Evolutionary conservation across 2,329 filamentous ascomycete genomes (phyloP).

Genomic region (Alternaria hordeiaustralica): DNA sequence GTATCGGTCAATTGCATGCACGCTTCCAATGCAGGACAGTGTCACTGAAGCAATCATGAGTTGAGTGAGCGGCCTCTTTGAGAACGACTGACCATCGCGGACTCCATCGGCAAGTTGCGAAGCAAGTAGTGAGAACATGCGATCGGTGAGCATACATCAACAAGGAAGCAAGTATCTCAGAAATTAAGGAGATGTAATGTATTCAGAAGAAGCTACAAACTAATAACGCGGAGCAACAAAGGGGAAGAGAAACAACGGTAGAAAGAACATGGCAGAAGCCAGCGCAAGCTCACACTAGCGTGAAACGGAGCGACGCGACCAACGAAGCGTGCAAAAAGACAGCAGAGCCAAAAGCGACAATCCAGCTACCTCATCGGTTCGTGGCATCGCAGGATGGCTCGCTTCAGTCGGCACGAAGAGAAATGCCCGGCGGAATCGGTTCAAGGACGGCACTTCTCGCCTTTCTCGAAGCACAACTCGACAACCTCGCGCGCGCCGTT

Average conservation of each 20-base stretch:
- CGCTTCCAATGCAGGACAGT: background rate
- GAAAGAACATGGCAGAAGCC: background rate
- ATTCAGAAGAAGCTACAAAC: background rate
- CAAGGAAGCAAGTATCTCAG: background rate
- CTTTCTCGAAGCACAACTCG: slow-evolving; percentile 15
- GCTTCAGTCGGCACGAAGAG: background rate
- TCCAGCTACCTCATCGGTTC: background rate
- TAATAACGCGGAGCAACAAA: background rate
- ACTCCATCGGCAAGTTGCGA: background rate
- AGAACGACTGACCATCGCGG: background rate
- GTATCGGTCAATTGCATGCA: background rate
- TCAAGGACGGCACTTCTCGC: slow-evolving; percentile 5
- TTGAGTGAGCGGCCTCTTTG: background rate
- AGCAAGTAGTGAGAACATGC: background rate
- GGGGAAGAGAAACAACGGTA: background rate
- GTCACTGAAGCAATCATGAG: background rate
- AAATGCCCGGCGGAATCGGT: background rate
- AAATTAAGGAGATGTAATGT: background rate
- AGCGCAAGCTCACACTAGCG: background rate
- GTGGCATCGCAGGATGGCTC: background rate
- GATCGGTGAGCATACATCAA: background rate
- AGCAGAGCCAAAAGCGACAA: background rate
- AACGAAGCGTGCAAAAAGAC: background rate
- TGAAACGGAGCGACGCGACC: background rate
- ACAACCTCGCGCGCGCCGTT: slow-evolving; percentile 3